Base-by-base conservation (phyloP, 495 filamentous ascomycete species). In the Penicillium ochrochloron region DNA sequence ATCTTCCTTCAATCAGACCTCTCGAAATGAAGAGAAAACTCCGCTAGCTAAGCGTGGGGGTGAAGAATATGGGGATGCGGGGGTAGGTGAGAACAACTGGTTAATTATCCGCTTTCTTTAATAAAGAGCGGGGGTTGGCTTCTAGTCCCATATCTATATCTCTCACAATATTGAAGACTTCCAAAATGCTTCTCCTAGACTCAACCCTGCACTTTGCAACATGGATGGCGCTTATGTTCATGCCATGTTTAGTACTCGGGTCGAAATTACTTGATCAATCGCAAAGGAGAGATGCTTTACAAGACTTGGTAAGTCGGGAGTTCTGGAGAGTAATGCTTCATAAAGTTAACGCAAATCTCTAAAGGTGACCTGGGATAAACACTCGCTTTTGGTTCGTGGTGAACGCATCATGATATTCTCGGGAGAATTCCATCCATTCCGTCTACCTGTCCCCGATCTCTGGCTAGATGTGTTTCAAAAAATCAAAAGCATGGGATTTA, bases 391-490 rank as follows among this genome's bases (percentile, higher is more conserved):
- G 63, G 78, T 92, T 23, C 74, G 81, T 46, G 89, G 89, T 34
- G 84, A 90, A 68, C 82, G 89, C 7, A 67, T 91, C 23, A 79
- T 91, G 72, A 76, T 92, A 37, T 89, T 86, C 67, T 84, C 82
- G 50, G 89, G 86, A 19, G 90, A 92, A 73, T 83, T 90, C 50
- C 89, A 91, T 66, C 88, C 88, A 4, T 90, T 84, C 70, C 73
- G 83, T 31, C 82, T 92, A 8, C 90, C 90, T 1, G 88, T 91
- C 4, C 84, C 88, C 0, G 80, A 81, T 33, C 80, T 92, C 4
- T 91, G 85, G 83, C 80, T 88, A 27, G 90, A 92, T 67, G 76
- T 92, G n/a, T 88, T 93, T 65, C 85, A 92, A 69, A 69, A 93
- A 70, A 83, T 90, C 64, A 89, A 85, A 68, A 85, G 87, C n/a